A percentile compares a stretch with the other conserved stretches of the same genome.
phyloP scores from a whole-genome alignment of 2,329 filamentous ascomycete species.

The Monilinia laxa region DNA sequence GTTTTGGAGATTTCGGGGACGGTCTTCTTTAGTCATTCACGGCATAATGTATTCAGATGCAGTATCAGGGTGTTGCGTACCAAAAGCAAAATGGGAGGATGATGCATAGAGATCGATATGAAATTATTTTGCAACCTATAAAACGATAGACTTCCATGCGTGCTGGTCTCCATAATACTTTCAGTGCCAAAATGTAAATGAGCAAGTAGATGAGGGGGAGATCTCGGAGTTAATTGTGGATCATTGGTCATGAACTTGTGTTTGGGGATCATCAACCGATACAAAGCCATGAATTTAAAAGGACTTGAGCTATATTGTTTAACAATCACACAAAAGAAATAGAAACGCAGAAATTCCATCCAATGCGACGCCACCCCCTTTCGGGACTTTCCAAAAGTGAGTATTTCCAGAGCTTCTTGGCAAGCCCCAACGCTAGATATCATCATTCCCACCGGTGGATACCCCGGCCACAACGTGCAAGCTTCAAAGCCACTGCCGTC shows the following conservation, averaged over 20 bases:
- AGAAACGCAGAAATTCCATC: too few relatives aligned
- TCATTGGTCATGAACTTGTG: too few relatives aligned
- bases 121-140: background rate
- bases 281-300: too few relatives aligned
- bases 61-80: conserved; percentile 17
- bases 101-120: conserved; percentile 11
- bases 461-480: background rate
- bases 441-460: background rate
- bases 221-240: too few relatives aligned
- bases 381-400: background rate
- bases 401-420: background rate
- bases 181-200: too few relatives aligned
- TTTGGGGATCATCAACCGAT: too few relatives aligned
- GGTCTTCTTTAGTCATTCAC: conserved; percentile 16
- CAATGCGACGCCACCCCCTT: too few relatives aligned
- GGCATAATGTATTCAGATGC: conserved; percentile 21
- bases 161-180: background rate
- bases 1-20: conserved; percentile 19
- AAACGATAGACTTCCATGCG: background rate
- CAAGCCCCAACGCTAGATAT: background rate
- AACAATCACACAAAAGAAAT: too few relatives aligned
- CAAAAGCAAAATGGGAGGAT: conserved; percentile 3
- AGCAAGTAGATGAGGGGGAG: too few relatives aligned
- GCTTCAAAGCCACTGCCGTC: background rate
- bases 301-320: too few relatives aligned